A percentile compares a stretch with the other conserved stretches of the same genome.
These are phyloP conservation scores for Neurospora tetrasperma DNA, from an alignment of 495 filamentous ascomycete species.

Conservation along the genomic window DNA sequence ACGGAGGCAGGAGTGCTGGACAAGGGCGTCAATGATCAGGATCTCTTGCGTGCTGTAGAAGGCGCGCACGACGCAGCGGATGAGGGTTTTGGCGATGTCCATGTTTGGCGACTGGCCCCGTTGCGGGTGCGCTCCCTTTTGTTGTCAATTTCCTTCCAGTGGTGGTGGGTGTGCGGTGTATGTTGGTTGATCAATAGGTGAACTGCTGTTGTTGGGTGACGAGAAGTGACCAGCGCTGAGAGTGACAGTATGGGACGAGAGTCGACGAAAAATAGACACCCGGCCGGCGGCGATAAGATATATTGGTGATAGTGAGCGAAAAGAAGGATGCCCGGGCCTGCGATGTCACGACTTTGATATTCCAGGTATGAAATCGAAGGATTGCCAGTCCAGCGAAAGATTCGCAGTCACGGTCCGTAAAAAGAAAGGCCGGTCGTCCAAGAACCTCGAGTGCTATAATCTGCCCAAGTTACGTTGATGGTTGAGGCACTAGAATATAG, in stretches of 20 bases:
- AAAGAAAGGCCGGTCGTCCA: neutral
- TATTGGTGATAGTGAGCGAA: neutral
- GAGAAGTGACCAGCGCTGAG: neutral
- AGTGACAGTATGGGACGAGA: neutral
- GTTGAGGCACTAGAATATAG: neutral
- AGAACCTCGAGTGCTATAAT: neutral
- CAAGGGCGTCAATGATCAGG: slow-evolving; percentile 82
- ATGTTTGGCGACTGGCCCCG: slow-evolving; percentile 33
- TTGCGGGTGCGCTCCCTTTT: neutral
- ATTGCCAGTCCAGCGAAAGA: neutral
- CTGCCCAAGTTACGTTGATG: neutral
- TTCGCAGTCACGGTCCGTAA: neutral
- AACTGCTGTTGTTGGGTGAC: neutral
- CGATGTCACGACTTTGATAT: neutral
- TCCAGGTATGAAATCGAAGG: neutral
- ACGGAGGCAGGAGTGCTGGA: slow-evolving; percentile 78
- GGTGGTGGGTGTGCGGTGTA: neutral
- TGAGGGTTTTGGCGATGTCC: slow-evolving; percentile 79
- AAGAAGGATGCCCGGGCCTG: neutral
- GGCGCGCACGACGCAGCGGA: slow-evolving; percentile 78
- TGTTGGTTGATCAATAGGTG: neutral
- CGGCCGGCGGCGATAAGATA: neutral
- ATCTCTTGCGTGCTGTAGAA: slow-evolving; percentile 90
- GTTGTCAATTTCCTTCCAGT: neutral
- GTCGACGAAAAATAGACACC: neutral